Evolutionary conservation across 2,329 filamentous ascomycete species (phyloP), one percentile per base, ranked within the genome.

Genomic region (Arthroderma uncinatum): DNA sequence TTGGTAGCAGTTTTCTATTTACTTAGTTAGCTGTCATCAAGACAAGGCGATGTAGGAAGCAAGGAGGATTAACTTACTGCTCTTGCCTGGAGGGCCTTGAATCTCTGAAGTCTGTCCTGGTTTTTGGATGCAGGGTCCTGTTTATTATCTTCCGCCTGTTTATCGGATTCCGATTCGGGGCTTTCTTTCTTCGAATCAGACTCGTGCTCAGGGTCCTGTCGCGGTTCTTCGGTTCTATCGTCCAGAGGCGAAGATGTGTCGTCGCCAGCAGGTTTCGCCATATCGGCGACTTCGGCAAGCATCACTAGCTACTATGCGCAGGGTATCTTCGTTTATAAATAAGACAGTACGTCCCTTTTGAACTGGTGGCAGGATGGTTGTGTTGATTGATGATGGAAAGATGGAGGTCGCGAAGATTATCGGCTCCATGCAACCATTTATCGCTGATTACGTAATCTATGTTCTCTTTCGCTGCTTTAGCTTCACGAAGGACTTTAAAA

Each of bases 61-160:
- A 19, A 28, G 39, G 6, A 25, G 34, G 16, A 21, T 33, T 40
- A 14, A n/a, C 74, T 66, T 68, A 77, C 76, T 53, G 87, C 86
- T 65, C 89, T 86, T 25, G 87, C 87, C 73, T 94, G 84, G 14
- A 96, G 82, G 2, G 88, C 86, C 69, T 90, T 91, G 78, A 96
- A 96, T 62, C 88, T 84, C 53, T 88, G 87, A 71, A 84, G 76
- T 57, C 89, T 83, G 57, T 91, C 86, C 64, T 82, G 65, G 19
- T 69, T 68, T 57, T 66, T 72, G 4, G 65, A 62, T 19, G 66
- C 62, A 54, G 64, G 63, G 53, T 57, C 19, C n/a, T 57, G 21
- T 9, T 59, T 55, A 16, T 56, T 55, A 34, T 30, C 47, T 19
- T 30, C 28, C 28, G 25, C 19, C 28, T 10, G 28, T 7, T 40